These are phyloP conservation scores for Biancaea sappan DNA, from an alignment of 306 rosid genomes.

Conservation along the genomic window DNA sequence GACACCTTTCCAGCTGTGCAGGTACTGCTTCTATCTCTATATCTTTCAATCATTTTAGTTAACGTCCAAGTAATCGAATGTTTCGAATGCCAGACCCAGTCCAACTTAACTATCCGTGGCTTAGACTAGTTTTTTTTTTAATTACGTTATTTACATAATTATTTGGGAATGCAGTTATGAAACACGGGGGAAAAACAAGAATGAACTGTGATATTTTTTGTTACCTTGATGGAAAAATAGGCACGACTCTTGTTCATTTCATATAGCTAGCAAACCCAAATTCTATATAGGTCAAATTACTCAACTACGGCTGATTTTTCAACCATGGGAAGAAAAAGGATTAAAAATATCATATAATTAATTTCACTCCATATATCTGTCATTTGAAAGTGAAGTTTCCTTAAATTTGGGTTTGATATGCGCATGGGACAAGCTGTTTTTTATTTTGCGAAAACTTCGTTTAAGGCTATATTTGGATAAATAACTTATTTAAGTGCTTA, in stretches of 20 bases:
- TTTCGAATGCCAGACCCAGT: background rate
- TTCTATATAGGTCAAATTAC: background rate
- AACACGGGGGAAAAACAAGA: background rate
- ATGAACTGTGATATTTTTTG: background rate
- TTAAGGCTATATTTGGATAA: too few relatives aligned
- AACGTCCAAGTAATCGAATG: background rate
- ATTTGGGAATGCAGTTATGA: background rate
- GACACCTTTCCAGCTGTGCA: slow-evolving; percentile 48
- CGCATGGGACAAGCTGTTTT: background rate
- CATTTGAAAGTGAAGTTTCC: too few relatives aligned
- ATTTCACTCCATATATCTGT: background rate
- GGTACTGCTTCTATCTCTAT: slow-evolving; percentile 41
- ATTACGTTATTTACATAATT: background rate
- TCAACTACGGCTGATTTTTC: background rate
- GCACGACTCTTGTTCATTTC: background rate
- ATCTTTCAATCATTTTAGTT: background rate
- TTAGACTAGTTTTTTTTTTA: background rate
- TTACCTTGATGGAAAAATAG: background rate
- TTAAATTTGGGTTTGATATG: background rate
- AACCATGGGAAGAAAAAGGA: background rate
- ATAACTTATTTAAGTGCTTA: too few relatives aligned
- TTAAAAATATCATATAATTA: background rate
- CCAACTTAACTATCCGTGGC: background rate
- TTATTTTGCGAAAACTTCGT: background rate
- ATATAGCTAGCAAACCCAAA: background rate